Percentiles rank a stretch among this genome's conserved stretches.
Evolutionary conservation across 805 yeast genomes (phyloP).

Genomic region (Wickerhamiella azymoides): DNA sequence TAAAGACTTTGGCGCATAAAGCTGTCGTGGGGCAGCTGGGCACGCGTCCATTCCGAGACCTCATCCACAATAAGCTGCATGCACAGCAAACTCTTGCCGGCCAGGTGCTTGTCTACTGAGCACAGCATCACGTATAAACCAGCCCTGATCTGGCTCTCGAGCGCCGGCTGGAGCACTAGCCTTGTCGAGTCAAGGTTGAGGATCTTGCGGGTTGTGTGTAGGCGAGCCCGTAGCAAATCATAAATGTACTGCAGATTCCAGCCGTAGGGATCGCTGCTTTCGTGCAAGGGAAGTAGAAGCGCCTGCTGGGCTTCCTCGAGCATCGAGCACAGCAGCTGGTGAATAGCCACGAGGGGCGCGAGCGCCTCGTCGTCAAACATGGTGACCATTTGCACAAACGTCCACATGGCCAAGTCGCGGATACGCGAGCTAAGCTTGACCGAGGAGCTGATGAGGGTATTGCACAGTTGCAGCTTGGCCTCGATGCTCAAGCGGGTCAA

Average conservation of each 20-base stretch:
- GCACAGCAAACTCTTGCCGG: not conserved
- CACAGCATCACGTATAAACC: not conserved
- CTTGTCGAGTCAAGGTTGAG: not conserved
- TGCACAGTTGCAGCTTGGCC: not conserved
- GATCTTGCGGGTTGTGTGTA: not conserved
- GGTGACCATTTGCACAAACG: conserved; percentile 1
- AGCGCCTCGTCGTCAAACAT: not conserved
- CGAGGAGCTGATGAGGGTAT: not conserved
- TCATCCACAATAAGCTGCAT: not conserved
- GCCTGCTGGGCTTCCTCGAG: not conserved
- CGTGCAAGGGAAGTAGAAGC: not conserved
- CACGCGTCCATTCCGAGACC: not conserved
- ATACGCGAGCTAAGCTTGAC: not conserved
- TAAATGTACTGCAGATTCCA: conserved; percentile 5
- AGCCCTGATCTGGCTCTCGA: not conserved
- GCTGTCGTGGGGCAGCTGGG: not conserved
- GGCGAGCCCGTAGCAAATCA: not conserved
- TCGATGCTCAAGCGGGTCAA: not conserved
- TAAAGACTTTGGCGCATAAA: not conserved
- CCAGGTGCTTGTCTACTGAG: not conserved
- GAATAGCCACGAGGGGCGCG: not conserved
- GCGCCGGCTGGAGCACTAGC: not conserved
- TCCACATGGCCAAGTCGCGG: not conserved
- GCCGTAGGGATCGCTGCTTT: not conserved
- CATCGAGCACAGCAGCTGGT: not conserved